Evolutionary conservation across 495 filamentous ascomycete species (phyloP).

Genomic region (Clavariopsis aquatica): DNA sequence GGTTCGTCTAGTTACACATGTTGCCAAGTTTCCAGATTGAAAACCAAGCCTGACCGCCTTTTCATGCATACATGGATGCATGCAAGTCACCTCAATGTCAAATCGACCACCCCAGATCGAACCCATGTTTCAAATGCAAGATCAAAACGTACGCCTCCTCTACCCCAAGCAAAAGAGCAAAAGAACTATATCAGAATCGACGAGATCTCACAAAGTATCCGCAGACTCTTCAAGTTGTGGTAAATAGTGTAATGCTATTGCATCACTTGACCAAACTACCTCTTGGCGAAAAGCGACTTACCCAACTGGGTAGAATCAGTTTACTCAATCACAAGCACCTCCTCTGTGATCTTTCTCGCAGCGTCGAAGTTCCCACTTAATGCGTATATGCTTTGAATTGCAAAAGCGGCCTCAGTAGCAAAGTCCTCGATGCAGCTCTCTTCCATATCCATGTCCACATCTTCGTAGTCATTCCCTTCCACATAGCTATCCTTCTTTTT

Average conservation of each 20-base stretch:
- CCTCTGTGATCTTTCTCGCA: constrained; percentile 60
- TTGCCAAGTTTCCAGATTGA: not conserved
- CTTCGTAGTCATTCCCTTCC: constrained; percentile 4
- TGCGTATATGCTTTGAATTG: constrained; percentile 69
- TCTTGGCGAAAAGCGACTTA: not conserved
- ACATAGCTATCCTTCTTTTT: not conserved
- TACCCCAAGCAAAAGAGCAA: not conserved
- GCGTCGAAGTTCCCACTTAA: constrained; percentile 59
- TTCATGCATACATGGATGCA: not conserved
- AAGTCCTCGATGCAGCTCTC: constrained; percentile 58
- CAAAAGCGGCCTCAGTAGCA: constrained; percentile 72
- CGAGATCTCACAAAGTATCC: too few species aligned
- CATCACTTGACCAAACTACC: not conserved
- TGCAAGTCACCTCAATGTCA: not conserved
- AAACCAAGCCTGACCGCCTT: constrained; percentile 5
- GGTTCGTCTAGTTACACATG: not conserved
- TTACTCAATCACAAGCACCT: constrained; percentile 55
- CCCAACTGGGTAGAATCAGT: not conserved
- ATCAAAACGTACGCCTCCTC: not conserved
- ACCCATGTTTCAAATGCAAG: not conserved
- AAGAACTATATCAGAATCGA: not conserved
- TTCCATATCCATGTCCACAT: constrained; percentile 35
- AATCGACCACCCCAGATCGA: too few species aligned
- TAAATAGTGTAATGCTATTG: too few species aligned
- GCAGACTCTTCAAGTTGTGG: too few species aligned